Evolutionary conservation across 192 early-diverging fungal species (phyloP), one percentile per base, ranked within the genome.

Genomic region (Anaeromyces robustus): DNA sequence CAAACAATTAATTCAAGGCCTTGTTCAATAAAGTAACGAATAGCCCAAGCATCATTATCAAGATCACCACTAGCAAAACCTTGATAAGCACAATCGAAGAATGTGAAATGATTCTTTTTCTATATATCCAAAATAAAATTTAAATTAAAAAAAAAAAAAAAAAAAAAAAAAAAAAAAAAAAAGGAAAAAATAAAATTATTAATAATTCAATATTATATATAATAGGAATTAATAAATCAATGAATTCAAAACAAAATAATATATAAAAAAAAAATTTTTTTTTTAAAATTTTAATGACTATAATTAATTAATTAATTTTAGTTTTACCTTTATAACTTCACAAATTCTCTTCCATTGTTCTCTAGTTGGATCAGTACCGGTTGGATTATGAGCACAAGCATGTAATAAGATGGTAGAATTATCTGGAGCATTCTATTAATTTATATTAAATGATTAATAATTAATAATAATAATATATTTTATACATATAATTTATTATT

Each of bases 31-130:
- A 99, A 99, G 84, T 94, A 89, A 81, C 98, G 95, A 81, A 98
- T 85, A 78, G 97, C 96, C 81, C 93, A 94, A 14, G 98, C 96
- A 86, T 99, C 98, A 81, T 89, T 88, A 87, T 89, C 87, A 68
- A 91, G 91, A 85, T 93, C 88, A 80, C 98, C 98, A 12, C 96
- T 97, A 26, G 98, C 98, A 84, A 99, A 99, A 39, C 98, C 98
- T 90, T 98, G 97, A 90, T 99, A 99, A 29, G 98, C 98, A 94
- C 96, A 96, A 86, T 99, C 98, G 81, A 99, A 99, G 92, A 98
- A 99, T 59, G 92, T 87, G 80, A 96, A 90, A 89, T 97, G 96
- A 26, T 90, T 87, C n/a, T 41, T 41, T 37, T 32, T n/a, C 78
- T 43, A 13, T 78, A 14, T n/a, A n/a, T n/a, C n/a, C n/a, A n/a